These are phyloP conservation scores for Penstemon davidsonii DNA, from an alignment of 257 asterid species.

Conservation along the genomic window DNA sequence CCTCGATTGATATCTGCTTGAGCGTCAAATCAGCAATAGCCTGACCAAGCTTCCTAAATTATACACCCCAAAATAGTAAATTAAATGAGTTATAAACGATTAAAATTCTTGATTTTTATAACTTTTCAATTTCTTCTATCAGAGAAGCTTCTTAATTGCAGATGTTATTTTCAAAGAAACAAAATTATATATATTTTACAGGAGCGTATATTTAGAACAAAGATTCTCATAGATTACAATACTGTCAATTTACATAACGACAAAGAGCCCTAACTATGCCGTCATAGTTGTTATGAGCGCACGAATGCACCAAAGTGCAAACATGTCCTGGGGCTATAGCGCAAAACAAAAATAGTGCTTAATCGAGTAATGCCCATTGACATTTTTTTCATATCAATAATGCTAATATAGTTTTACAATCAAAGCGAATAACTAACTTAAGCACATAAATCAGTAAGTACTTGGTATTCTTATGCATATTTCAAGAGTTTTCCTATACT, in stretches of 20 bases:
- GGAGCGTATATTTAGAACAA: background rate
- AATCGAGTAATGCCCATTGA: too few relatives aligned
- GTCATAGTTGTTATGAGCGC: too few relatives aligned
- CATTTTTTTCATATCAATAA: too few relatives aligned
- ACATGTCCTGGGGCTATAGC: too few relatives aligned
- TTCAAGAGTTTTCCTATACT: too few relatives aligned
- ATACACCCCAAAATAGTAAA: slow-evolving; percentile 23
- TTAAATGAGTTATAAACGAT: background rate
- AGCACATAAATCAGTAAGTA: too few relatives aligned
- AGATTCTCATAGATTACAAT: slow-evolving; percentile 13
- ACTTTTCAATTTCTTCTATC: background rate
- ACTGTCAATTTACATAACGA: slow-evolving; percentile 9
- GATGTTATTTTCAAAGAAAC: background rate
- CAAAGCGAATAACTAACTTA: too few relatives aligned
- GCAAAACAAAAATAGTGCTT: too few relatives aligned
- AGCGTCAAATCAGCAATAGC: slow-evolving; percentile 65
- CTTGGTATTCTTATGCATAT: too few relatives aligned
- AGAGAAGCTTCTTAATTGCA: background rate
- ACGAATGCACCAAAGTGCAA: too few relatives aligned
- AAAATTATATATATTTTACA: background rate
- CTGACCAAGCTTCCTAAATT: slow-evolving; percentile 60
- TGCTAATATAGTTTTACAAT: too few relatives aligned
- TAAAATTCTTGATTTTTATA: background rate
- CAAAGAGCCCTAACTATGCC: background rate
- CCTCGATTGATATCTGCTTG: slow-evolving; percentile 50